These are phyloP conservation scores for Mycena venus DNA, from an alignment of 768 basidiomycete species.

Conservation along the genomic window DNA sequence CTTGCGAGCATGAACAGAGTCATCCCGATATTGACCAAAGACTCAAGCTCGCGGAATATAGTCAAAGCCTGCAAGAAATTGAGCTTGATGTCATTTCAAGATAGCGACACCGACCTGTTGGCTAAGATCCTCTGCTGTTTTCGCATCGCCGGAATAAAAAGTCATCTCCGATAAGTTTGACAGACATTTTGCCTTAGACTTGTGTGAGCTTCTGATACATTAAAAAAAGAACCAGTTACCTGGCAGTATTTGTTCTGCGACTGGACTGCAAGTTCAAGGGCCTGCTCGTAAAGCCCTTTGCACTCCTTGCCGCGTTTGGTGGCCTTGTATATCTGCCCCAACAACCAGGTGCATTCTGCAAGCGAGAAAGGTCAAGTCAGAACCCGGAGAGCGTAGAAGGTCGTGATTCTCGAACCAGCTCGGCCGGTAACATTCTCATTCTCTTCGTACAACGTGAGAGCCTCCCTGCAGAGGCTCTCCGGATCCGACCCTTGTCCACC, in stretches of 20 bases:
- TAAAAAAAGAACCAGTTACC: background rate
- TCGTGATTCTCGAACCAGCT: constrained; percentile 19
- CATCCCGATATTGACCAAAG: constrained; percentile 33
- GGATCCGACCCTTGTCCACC: constrained; percentile 7
- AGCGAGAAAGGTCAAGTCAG: background rate
- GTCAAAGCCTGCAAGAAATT: constrained; percentile 26
- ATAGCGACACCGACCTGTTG: constrained; percentile 7
- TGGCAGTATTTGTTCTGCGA: constrained; percentile 28
- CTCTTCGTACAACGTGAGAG: constrained; percentile 31
- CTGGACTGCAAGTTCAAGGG: constrained; percentile 26
- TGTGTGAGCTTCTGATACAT: background rate
- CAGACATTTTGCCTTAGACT: constrained; percentile 30
- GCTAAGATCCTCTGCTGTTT: constrained; percentile 19
- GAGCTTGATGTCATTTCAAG: background rate
- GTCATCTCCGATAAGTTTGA: constrained; percentile 30
- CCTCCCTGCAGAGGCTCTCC: constrained; percentile 31
- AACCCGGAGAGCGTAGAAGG: background rate
- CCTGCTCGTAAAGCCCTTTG: constrained; percentile 26
- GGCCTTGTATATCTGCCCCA: constrained; percentile 29
- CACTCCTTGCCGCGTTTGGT: constrained; percentile 31
- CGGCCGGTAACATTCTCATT: constrained; percentile 22
- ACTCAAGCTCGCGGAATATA: constrained; percentile 29
- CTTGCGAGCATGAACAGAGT: constrained; percentile 22
- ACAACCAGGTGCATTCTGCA: constrained; percentile 33
- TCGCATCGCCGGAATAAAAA: constrained; percentile 24